Percentiles rank a stretch among this genome's conserved stretches.
Conservation (phyloP, 768 basidiomycete species). For the Fomitopsis pulvina region DNA sequence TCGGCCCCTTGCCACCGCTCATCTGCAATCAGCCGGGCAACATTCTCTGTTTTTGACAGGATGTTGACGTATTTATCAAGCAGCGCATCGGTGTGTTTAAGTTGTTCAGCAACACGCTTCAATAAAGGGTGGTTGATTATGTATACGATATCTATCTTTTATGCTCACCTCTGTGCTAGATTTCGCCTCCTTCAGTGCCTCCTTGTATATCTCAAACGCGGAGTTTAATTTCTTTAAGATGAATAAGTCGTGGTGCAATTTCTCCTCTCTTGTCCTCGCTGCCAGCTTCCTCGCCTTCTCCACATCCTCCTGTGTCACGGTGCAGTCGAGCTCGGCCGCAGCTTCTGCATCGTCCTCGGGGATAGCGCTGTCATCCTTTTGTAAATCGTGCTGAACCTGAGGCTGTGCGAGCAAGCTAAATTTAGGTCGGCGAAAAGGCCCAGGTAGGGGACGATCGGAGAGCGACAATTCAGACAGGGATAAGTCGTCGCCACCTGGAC, state of each 20-base stretch:
- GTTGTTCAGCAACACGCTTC: slow-evolving; percentile 55
- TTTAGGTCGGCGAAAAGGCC: slow-evolving; percentile 11
- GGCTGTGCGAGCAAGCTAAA: slow-evolving; percentile 28
- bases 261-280: slow-evolving; percentile 53
- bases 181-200: slow-evolving; percentile 56
- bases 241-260: slow-evolving; percentile 66
- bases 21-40: slow-evolving; percentile 65
- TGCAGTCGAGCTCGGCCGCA: slow-evolving; percentile 16
- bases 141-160: slow-evolving; percentile 39
- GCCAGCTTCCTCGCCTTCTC: slow-evolving; percentile 21
- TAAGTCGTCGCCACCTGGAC: slow-evolving; percentile 42
- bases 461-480: slow-evolving; percentile 53
- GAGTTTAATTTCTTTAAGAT: slow-evolving; percentile 68
- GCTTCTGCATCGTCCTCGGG: slow-evolving; percentile 13
- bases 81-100: slow-evolving; percentile 66
- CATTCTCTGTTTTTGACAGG: slow-evolving; percentile 62
- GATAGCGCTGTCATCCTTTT: slow-evolving; percentile 13
- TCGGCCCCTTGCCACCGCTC: slow-evolving; percentile 73
- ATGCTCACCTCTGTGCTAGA: slow-evolving; percentile 74
- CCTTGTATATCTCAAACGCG: slow-evolving; percentile 60
- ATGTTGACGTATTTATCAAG: slow-evolving; percentile 71
- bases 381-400: slow-evolving; percentile 1
- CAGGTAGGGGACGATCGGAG: slow-evolving; percentile 23
- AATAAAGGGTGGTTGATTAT: not conserved
- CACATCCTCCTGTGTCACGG: slow-evolving; percentile 21